Evolutionary conservation across 768 basidiomycete species (phyloP), one percentile per base, ranked within the genome.

Genomic region (Dentipellis fragilis): DNA sequence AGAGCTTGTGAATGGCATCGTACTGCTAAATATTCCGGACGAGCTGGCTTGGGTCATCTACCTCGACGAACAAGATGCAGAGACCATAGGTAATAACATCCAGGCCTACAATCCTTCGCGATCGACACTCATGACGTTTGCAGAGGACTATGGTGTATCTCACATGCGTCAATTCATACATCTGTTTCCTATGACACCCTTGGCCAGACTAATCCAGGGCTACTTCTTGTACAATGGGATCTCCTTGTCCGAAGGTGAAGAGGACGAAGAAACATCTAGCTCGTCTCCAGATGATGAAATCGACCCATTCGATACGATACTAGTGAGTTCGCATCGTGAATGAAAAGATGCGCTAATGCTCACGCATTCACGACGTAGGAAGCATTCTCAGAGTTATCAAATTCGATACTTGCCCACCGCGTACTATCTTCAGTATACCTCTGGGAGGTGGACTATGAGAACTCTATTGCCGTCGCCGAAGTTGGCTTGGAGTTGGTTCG

Each of bases 41-140:
- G 85, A 90, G 63, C 66, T 85, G 22, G 92, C 89, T 0, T 99
- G 96, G 95, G 75, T 71, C 23, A 67, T 87, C 3, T 82, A 77
- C 58, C 73, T 97, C 46, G 91, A 98, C 64, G 78, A 81, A 58
- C 79, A 73, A 54, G 85, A 98, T 65, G 76, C 72, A 39, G 81
- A 80, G 23, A 74, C 75, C 5, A 73, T 89, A 8, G 78, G 92
- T 91, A 64, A 64, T 80, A 68, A 36, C 36, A 19, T 56, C 52
- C 45, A 16, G 23, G 8, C 47, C 21, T n/a, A 38, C 35, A n/a
- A 58, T n/a, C 57, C 58, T 17, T 48, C 21, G 22, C 6, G 37
- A 19, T 42, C 42, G 51, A 61, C 12, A 22, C 37, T 56, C 21
- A 54, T 29, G 51, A 58, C 39, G 58, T 36, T 36, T 9, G 5